Evolutionary conservation across 306 rosid genomes (phyloP), one percentile per base, ranked within the genome.

Genomic region (Psophocarpus tetragonolobus): DNA sequence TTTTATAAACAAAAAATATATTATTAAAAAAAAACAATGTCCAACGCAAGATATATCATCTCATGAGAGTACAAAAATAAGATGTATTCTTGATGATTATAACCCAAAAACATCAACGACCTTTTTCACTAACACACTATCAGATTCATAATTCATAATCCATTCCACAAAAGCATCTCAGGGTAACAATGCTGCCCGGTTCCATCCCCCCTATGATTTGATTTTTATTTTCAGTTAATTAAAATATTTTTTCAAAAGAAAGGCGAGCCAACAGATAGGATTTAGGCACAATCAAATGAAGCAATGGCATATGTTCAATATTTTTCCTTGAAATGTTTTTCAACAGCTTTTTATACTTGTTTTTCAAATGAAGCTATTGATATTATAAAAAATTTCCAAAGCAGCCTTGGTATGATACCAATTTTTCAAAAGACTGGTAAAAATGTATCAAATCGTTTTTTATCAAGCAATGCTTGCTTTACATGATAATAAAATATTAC

Each of bases 401-500:
- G 29, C 48, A 9, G 21, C 6, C 42, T 18, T 29, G 27, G 5
- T 12, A 26, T 10, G n/a, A 41, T 29, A 21, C 67, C 20, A 32
- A 26, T 4, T 57, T 74, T 29, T 27, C 18, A 74, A n/a, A 57
- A 8, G 39, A 57, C 32, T n/a, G 29, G 44, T 74, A 32, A 48
- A 50, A 23, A 20, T 48, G 54, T 63, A 47, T 68, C 64, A 77
- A 14, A 63, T 33, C 27, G 7, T 41, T 74, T 51, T 68, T 13
- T 27, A 45, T 45, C 67, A 70, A 5, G 24, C 75, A 70, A 62
- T 27, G 68, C 66, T 74, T 44, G 51, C 12, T n/a, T n/a, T n/a
- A 57, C 38, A n/a, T 2, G 53, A 66, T 66, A 54, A 11, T 42
- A 38, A 64, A 50, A 76, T 58, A 75, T 81, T 18, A 17, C 47